Conservation (phyloP, 2,329 filamentous ascomycete species). For the Ophiostoma tasmaniense region DNA sequence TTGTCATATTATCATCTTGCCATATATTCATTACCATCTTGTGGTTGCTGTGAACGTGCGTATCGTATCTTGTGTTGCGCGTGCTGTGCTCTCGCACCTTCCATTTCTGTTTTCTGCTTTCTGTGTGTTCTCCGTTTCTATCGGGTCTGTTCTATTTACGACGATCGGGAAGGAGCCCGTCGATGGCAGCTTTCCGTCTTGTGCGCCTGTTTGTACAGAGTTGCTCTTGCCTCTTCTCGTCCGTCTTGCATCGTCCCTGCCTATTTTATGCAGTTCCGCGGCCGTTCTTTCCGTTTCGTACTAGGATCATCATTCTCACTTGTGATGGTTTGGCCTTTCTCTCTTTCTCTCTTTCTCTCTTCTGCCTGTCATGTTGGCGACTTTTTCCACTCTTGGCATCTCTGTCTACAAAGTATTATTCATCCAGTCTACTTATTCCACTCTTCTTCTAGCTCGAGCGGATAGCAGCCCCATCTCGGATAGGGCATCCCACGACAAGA, state of each 20-base stretch:
- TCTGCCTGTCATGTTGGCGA: no score
- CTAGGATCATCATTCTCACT: not conserved
- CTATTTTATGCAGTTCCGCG: not conserved
- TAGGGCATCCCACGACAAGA: not conserved
- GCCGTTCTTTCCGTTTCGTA: not conserved
- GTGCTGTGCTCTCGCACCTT: not conserved
- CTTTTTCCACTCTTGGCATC: not conserved
- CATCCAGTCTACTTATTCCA: not conserved
- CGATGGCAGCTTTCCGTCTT: not conserved
- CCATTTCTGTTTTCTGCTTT: not conserved
- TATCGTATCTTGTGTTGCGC: conserved; percentile 6
- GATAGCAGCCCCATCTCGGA: not conserved
- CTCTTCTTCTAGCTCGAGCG: not conserved
- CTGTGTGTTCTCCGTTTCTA: not conserved
- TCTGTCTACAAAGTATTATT: not conserved
- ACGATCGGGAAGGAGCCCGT: not conserved
- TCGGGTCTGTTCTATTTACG: not conserved
- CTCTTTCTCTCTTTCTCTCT: not conserved
- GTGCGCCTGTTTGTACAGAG: not conserved
- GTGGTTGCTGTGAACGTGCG: not conserved
- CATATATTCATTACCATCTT: not conserved
- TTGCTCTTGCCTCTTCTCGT: not conserved
- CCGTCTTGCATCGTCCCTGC: not conserved
- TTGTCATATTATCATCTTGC: not conserved
- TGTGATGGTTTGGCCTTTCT: not conserved